These are phyloP conservation scores for Elongisporangium prolatum DNA, from an alignment of 352 stramenopile genomes.

Conservation along the genomic window DNA sequence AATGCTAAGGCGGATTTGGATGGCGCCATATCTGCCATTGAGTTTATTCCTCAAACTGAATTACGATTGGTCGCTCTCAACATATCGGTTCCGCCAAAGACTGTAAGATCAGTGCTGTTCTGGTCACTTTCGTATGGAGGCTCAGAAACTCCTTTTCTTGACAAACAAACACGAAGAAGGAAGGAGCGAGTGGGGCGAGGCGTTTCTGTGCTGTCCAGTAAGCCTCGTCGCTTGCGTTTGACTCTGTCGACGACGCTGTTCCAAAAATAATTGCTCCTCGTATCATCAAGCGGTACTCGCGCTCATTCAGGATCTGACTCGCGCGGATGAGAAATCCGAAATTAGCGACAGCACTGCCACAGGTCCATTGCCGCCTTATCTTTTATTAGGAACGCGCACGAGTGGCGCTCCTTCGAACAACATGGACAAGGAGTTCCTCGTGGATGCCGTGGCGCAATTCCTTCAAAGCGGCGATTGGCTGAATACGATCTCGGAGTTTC, in stretches of 20 bases:
- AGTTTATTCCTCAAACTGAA: neutral
- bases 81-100: neutral
- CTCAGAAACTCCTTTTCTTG: no score
- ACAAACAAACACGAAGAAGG: no score
- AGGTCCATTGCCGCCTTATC: no score
- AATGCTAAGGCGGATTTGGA: neutral
- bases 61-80: no score
- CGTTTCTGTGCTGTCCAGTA: neutral
- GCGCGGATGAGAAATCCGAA: neutral
- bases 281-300: neutral
- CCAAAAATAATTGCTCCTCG: no score
- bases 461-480: conserved; percentile 51
- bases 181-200: neutral
- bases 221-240: neutral
- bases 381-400: conserved; percentile 2
- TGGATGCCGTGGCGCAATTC: conserved; percentile 72
- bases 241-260: neutral
- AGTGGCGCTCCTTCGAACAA: neutral
- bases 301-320: neutral
- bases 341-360: neutral
- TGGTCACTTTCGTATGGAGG: neutral
- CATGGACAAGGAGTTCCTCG: conserved; percentile 62
- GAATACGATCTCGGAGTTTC: conserved; percentile 41
- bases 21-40: neutral
- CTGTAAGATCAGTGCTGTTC: neutral